Conservation (phyloP, 2,329 filamentous ascomycete genomes). For the Fusarium odoratissimum region DNA sequence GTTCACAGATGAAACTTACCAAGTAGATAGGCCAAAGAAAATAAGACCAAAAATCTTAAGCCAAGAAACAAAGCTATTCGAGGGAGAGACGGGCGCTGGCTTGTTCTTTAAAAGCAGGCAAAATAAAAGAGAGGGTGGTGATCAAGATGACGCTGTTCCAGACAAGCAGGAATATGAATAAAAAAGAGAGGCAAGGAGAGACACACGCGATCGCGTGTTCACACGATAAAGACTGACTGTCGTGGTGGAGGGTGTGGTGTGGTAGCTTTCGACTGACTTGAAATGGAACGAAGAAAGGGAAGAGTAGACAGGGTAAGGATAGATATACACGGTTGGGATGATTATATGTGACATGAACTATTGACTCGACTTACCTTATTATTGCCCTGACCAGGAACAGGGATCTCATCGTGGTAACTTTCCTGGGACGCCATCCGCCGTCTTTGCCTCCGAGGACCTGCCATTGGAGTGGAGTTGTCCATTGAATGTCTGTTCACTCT, state of each 20-base stretch:
- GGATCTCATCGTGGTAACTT: conserved; percentile 33
- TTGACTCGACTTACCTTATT: conserved; percentile 9
- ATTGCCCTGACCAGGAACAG: conserved; percentile 19
- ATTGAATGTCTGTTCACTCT: conserved; percentile 20
- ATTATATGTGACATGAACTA: conserved; percentile 35
- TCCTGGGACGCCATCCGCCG: conserved; percentile 27
- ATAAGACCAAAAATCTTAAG: not conserved
- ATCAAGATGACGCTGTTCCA: conserved; percentile 28
- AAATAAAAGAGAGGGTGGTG: conserved; percentile 27
- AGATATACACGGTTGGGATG: conserved; percentile 8
- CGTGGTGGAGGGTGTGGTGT: conserved; percentile 26
- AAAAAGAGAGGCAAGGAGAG: conserved; percentile 29
- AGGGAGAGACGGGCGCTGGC: conserved; percentile 23
- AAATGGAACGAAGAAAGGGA: conserved; percentile 12
- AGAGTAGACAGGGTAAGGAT: conserved; percentile 14
- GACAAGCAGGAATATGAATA: conserved; percentile 20
- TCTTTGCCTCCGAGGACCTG: conserved; percentile 30
- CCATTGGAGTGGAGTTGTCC: conserved; percentile 34
- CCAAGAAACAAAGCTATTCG: not conserved
- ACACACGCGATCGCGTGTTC: conserved; percentile 43
- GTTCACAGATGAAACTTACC: conserved; percentile 26
- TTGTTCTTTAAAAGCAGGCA: conserved; percentile 7
- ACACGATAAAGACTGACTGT: conserved; percentile 41
- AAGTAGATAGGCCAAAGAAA: conserved; percentile 10
- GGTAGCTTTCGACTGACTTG: conserved; percentile 2